Conservation (phyloP, 257 asterid species). For the Plectranthus barbatus region DNA sequence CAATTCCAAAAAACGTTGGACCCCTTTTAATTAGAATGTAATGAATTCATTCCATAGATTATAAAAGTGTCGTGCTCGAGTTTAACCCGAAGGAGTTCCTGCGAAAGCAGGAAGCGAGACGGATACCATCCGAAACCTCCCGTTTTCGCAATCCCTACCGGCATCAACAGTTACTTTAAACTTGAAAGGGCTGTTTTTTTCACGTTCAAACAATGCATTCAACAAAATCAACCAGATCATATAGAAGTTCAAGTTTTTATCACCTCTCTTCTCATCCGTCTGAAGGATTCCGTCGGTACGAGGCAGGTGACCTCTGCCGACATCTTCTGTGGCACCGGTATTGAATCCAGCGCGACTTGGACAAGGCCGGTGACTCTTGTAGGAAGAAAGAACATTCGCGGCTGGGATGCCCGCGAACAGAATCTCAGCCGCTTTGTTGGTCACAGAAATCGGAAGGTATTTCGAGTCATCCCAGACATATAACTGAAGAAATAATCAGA, state of each 20-base stretch:
- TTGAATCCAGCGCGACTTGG: no score
- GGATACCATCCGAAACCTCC: slow-evolving; percentile 50
- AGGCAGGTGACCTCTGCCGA: no score
- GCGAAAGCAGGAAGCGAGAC: slow-evolving; percentile 36
- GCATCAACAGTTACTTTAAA: slow-evolving; percentile 39
- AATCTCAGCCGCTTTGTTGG: slow-evolving; percentile 53
- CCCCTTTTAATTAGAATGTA: background rate
- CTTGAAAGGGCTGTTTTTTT: slow-evolving; percentile 46
- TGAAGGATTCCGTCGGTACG: background rate
- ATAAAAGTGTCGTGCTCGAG: no score
- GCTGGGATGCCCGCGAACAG: slow-evolving; percentile 55
- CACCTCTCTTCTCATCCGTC: background rate
- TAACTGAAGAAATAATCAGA: slow-evolving; percentile 32
- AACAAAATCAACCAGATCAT: slow-evolving; percentile 49
- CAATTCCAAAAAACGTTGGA: background rate
- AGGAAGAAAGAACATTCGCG: slow-evolving; percentile 39
- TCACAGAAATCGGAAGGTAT: slow-evolving; percentile 46
- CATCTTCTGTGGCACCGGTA: background rate
- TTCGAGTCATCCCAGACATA: slow-evolving; percentile 59
- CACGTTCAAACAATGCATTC: slow-evolving; percentile 39
- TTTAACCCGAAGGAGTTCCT: no score
- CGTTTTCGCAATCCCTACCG: slow-evolving; percentile 42
- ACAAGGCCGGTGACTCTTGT: slow-evolving; percentile 22
- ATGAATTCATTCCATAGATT: no score
- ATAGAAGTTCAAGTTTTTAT: slow-evolving; percentile 24